These are phyloP conservation scores for Wickerhamomyces canadensis DNA, from an alignment of 805 yeast genomes.

Conservation along the genomic window DNA sequence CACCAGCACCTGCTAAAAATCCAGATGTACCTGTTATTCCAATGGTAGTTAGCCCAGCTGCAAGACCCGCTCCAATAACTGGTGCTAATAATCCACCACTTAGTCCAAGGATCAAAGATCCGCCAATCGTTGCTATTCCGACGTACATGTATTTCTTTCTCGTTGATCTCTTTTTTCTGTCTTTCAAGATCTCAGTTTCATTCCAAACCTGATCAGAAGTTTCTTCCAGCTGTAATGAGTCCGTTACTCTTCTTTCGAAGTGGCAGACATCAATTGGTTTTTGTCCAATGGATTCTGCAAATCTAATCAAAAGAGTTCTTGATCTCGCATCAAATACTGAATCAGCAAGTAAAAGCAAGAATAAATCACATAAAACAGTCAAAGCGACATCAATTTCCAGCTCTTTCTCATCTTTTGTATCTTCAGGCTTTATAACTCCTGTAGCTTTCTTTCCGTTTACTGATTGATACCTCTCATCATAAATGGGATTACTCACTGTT, in stretches of 20 bases:
- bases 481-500: conserved; percentile 46
- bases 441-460: conserved; percentile 1
- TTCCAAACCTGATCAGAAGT: conserved; percentile 74
- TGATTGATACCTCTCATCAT: conserved; percentile 18
- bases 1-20: conserved; percentile 94
- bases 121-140: conserved; percentile 95
- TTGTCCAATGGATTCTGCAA: conserved; percentile 59
- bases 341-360: conserved; percentile 71
- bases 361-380: conserved; percentile 91
- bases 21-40: conserved; percentile 94
- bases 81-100: conserved; percentile 97
- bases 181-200: conserved; percentile 60
- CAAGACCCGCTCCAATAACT: conserved; percentile 96
- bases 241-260: conserved; percentile 87
- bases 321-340: conserved; percentile 89
- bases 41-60: conserved; percentile 92
- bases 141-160: conserved; percentile 74
- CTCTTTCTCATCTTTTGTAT: conserved; percentile 27
- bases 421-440: conserved; percentile 26
- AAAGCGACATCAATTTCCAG: conserved; percentile 77
- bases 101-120: conserved; percentile 87
- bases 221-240: conserved; percentile 84
- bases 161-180: conserved; percentile 60
- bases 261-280: conserved; percentile 68
- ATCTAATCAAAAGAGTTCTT: conserved; percentile 64